phyloP scores from a whole-genome alignment of 768 basidiomycete genomes.

The Rhizopogon salebrosus region DNA sequence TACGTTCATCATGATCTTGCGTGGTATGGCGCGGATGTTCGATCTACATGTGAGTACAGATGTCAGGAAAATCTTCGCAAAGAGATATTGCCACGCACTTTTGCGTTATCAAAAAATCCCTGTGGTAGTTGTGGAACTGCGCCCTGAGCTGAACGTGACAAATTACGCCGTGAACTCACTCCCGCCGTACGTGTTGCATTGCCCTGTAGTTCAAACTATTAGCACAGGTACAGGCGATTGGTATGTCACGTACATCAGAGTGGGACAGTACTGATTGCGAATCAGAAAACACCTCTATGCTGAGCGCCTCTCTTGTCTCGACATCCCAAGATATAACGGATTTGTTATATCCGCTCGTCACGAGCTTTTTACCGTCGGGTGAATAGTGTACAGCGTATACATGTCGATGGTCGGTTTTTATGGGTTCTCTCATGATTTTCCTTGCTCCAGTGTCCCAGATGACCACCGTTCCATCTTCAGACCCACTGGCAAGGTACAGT shows the following conservation, averaged over 20 bases:
- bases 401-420: background rate
- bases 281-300: background rate
- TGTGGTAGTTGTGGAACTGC: background rate
- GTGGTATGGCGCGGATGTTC: too few relatives aligned
- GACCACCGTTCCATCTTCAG: background rate
- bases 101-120: background rate
- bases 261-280: background rate
- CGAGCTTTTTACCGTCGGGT: background rate
- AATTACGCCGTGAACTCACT: background rate
- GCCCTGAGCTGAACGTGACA: background rate
- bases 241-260: background rate
- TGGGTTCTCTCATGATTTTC: background rate
- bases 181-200: background rate
- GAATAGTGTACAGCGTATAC: background rate
- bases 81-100: background rate
- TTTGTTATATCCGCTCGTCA: background rate
- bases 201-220: background rate
- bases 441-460: background rate
- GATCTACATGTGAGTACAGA: background rate
- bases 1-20: background rate
- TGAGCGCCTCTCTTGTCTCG: background rate
- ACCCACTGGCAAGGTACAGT: background rate
- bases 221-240: background rate
- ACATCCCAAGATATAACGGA: background rate
- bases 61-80: background rate